Evolutionary conservation across 2,329 filamentous ascomycete species (phyloP).

Genomic region (Penicillium frequentans): DNA sequence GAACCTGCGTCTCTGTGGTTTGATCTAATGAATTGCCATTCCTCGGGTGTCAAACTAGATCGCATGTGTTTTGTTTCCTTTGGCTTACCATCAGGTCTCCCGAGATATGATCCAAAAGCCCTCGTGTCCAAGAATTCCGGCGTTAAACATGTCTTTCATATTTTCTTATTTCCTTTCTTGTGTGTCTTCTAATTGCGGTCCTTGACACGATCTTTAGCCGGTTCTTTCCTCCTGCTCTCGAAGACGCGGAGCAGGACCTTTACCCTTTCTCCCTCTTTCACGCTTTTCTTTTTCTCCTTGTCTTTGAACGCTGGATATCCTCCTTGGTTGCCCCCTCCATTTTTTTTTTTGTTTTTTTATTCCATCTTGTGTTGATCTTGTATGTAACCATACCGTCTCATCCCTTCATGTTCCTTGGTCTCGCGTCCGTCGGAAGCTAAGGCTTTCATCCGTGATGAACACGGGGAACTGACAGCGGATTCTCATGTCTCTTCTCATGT

Average conservation of each 20-base stretch:
- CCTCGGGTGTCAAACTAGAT: slow-evolving; percentile 33
- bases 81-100: slow-evolving; percentile 31
- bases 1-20: slow-evolving; percentile 92
- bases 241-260: slow-evolving; percentile 22
- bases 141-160: slow-evolving; percentile 23
- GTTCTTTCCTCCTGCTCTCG: slow-evolving; percentile 26
- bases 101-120: slow-evolving; percentile 25
- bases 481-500: slow-evolving; percentile 39
- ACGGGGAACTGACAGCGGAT: slow-evolving; percentile 30
- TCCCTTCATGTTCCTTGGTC: slow-evolving; percentile 28
- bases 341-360: slow-evolving; percentile 15
- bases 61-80: slow-evolving; percentile 27
- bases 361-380: slow-evolving; percentile 27
- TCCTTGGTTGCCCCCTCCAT: slow-evolving; percentile 30
- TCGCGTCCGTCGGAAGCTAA: slow-evolving; percentile 27
- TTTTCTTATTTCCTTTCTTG: slow-evolving; percentile 26
- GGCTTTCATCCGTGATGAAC: slow-evolving; percentile 24
- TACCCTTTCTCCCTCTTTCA: slow-evolving; percentile 20
- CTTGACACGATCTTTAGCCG: slow-evolving; percentile 31
- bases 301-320: slow-evolving; percentile 40
- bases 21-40: slow-evolving; percentile 68
- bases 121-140: slow-evolving; percentile 23
- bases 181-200: slow-evolving; percentile 31
- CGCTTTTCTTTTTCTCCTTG: slow-evolving; percentile 23
- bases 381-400: slow-evolving; percentile 35